A percentile compares a stretch with the other conserved stretches of the same genome.
Evolutionary conservation across 495 filamentous ascomycete species (phyloP).

Genomic region (Aspergillus mulundensis): DNA sequence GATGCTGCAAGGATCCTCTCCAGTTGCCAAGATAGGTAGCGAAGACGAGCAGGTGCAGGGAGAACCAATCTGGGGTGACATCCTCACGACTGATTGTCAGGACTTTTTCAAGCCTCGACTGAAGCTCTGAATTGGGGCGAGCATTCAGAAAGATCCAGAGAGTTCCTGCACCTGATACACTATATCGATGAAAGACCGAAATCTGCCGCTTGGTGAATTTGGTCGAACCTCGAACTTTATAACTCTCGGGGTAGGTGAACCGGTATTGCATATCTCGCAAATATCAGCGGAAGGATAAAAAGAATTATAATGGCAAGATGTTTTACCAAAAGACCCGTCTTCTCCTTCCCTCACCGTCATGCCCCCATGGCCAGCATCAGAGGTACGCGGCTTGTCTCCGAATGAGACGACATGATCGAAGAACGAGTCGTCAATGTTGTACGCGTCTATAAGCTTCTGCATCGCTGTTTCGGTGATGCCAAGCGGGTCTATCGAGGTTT

Average conservation of each 20-base stretch:
- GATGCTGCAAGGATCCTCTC: slow-evolving; percentile 10
- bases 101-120: slow-evolving; percentile 5
- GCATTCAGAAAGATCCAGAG: slow-evolving; percentile 21
- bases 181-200: slow-evolving; percentile 17
- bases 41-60: slow-evolving; percentile 10
- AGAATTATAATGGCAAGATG: no score
- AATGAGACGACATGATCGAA: slow-evolving; percentile 16
- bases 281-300: slow-evolving; percentile 36
- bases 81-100: background rate
- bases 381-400: slow-evolving; percentile 18
- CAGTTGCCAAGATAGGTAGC: slow-evolving; percentile 10
- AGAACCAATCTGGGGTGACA: slow-evolving; percentile 2
- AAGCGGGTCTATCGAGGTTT: background rate
- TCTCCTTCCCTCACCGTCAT: slow-evolving; percentile 13
- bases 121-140: slow-evolving; percentile 6
- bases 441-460: slow-evolving; percentile 6
- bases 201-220: slow-evolving; percentile 17
- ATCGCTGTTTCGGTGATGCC: background rate
- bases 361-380: slow-evolving; percentile 16
- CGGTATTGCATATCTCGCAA: slow-evolving; percentile 15
- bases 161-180: slow-evolving; percentile 6
- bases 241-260: slow-evolving; percentile 14
- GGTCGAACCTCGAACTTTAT: background rate
- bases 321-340: slow-evolving; percentile 32
- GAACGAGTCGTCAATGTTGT: slow-evolving; percentile 9